A percentile compares a stretch with the other conserved stretches of the same genome.
Evolutionary conservation across 306 rosid species (phyloP).

Genomic region (Sophora flavescens): DNA sequence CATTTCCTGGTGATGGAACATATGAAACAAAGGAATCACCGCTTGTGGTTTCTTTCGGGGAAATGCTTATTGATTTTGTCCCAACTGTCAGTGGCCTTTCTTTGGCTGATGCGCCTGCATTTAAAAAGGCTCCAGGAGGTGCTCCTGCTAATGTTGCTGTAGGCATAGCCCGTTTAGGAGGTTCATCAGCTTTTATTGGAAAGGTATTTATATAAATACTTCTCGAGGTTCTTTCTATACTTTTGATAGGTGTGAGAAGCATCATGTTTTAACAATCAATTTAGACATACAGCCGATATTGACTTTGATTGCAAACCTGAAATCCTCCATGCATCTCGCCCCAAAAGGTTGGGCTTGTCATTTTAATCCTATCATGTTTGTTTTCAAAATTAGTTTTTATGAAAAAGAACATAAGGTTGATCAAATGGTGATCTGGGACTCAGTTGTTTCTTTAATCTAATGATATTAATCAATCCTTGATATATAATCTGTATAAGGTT

Average conservation of each 20-base stretch:
- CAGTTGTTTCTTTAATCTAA: constrained; percentile 1
- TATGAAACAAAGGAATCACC: constrained; percentile 74
- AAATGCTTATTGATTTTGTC: constrained; percentile 96
- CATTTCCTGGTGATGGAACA: constrained; percentile 62
- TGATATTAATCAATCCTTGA: neutral
- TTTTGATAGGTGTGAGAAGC: constrained; percentile 7
- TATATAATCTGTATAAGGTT: neutral
- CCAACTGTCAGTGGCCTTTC: constrained; percentile 84
- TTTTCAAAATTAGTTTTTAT: constrained; percentile 1
- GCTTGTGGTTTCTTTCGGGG: constrained; percentile 92
- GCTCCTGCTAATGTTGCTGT: constrained; percentile 99
- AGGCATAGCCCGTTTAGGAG: constrained; percentile 92
- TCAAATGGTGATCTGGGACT: constrained; percentile 12
- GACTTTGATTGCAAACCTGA: constrained; percentile 14
- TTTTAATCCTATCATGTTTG: neutral
- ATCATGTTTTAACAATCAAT: constrained; percentile 26
- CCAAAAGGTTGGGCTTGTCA: neutral
- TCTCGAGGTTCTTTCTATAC: constrained; percentile 32
- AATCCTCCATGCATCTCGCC: neutral
- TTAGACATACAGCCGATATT: constrained; percentile 23
- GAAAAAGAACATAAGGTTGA: constrained; percentile 6
- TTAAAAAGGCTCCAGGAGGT: constrained; percentile 96
- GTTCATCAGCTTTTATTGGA: constrained; percentile 94
- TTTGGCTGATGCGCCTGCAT: constrained; percentile 92
- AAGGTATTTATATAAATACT: constrained; percentile 66